These are phyloP conservation scores for Mariannaea elegans DNA, from an alignment of 2,329 filamentous ascomycete species.

Conservation along the genomic window DNA sequence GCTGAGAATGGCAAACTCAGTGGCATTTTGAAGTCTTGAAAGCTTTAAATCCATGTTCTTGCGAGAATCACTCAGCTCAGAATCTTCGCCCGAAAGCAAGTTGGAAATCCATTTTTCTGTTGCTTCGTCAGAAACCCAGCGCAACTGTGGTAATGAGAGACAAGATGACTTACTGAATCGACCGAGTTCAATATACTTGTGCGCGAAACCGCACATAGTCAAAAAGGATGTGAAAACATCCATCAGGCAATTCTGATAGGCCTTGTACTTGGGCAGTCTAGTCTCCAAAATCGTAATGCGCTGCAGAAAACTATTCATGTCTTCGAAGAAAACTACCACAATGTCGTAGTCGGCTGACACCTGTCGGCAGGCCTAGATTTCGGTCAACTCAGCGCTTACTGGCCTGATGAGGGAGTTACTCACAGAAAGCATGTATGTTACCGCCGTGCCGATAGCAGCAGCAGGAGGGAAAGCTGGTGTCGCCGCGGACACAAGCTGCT, in stretches of 20 bases:
- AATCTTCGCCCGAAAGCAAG: constrained; percentile 42
- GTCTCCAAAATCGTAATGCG: constrained; percentile 46
- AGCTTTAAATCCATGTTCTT: constrained; percentile 41
- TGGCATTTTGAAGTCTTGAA: constrained; percentile 42
- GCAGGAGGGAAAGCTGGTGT: constrained; percentile 44
- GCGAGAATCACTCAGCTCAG: constrained; percentile 42
- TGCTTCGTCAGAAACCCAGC: neutral
- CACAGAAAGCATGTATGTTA: constrained; percentile 45
- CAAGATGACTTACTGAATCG: constrained; percentile 39
- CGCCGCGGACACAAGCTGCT: constrained; percentile 43
- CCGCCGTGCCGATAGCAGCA: constrained; percentile 45
- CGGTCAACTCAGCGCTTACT: constrained; percentile 2
- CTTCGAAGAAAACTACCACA: constrained; percentile 49
- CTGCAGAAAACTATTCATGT: constrained; percentile 48
- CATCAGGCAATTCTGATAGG: constrained; percentile 47
- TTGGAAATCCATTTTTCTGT: constrained; percentile 44
- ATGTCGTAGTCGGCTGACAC: constrained; percentile 50
- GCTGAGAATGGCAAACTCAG: constrained; percentile 45
- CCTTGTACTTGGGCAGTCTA: constrained; percentile 40
- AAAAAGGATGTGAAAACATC: constrained; percentile 48
- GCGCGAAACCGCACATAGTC: constrained; percentile 45
- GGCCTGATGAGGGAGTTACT: neutral
- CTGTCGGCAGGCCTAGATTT: constrained; percentile 34
- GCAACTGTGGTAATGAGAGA: no score
- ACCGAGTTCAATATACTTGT: constrained; percentile 46